phyloP scores from a whole-genome alignment of 441 rosid species.

The Aquilaria agallochum region DNA sequence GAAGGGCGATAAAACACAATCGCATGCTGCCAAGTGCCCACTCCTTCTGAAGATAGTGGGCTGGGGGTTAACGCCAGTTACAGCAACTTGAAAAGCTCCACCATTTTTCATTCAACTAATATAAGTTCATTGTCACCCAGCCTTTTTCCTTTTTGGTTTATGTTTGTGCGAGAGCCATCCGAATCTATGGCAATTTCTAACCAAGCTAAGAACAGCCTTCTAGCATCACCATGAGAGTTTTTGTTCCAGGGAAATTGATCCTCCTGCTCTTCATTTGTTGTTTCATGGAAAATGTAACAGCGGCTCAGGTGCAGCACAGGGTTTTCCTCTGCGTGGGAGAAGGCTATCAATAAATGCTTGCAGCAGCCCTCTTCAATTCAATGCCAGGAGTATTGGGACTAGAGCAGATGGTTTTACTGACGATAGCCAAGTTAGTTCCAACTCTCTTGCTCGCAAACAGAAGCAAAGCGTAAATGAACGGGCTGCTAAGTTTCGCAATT shows the following conservation, averaged over 20 bases:
- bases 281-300: slow-evolving; percentile 12
- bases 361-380: slow-evolving; percentile 10
- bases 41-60: slow-evolving; percentile 8
- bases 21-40: no score
- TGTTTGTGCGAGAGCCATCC: no score
- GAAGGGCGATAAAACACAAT: no score
- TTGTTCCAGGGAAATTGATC: neutral
- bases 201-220: no score
- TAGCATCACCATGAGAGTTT: slow-evolving; percentile 12
- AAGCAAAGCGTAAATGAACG: no score
- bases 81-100: slow-evolving; percentile 3
- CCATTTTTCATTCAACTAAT: neutral
- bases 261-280: slow-evolving; percentile 12
- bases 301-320: slow-evolving; percentile 5
- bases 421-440: slow-evolving; percentile 19
- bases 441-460: neutral
- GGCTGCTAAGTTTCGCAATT: no score
- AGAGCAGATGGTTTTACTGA: slow-evolving; percentile 29
- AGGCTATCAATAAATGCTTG: slow-evolving; percentile 2
- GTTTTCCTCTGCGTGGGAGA: slow-evolving; percentile 1
- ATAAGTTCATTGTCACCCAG: neutral
- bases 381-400: slow-evolving; percentile 22
- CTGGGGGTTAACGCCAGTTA: slow-evolving; percentile 13
- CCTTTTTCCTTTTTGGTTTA: neutral
- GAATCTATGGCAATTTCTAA: no score